Percentiles rank a stretch among this genome's conserved stretches.
phyloP scores from a whole-genome alignment of 2,329 filamentous ascomycete genomes.

The Fusarium multiceps region DNA sequence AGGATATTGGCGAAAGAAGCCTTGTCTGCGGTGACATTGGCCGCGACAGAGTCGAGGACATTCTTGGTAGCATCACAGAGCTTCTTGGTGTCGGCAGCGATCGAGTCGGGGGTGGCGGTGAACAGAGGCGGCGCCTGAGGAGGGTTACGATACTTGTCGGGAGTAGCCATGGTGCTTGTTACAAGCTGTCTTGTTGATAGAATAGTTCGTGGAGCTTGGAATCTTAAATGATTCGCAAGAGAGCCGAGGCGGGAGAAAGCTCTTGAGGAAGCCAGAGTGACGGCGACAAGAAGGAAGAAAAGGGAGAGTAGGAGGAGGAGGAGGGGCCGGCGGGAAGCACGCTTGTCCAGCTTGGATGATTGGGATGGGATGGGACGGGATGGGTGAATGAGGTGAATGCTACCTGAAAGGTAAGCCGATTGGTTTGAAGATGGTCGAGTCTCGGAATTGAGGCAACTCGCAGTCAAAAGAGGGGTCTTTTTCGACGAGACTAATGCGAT shows the following conservation, averaged over 20 bases:
- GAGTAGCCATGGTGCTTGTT: slow-evolving; percentile 70
- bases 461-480: slow-evolving; percentile 39
- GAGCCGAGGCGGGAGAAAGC: slow-evolving; percentile 68
- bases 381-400: slow-evolving; percentile 7
- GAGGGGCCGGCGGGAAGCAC: slow-evolving; percentile 44
- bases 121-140: slow-evolving; percentile 84
- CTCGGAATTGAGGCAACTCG: slow-evolving; percentile 13
- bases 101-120: slow-evolving; percentile 75
- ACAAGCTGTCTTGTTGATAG: slow-evolving; percentile 51
- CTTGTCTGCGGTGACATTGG: slow-evolving; percentile 64
- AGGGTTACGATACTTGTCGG: slow-evolving; percentile 75
- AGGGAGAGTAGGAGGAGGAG: slow-evolving; percentile 58
- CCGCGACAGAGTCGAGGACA: slow-evolving; percentile 74
- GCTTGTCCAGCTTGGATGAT: slow-evolving; percentile 47
- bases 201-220: slow-evolving; percentile 49
- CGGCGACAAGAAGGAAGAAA: slow-evolving; percentile 67
- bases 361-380: neutral
- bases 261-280: slow-evolving; percentile 76
- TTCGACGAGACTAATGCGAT: slow-evolving; percentile 8
- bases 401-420: slow-evolving; percentile 36
- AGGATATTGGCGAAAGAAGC: slow-evolving; percentile 67
- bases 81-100: slow-evolving; percentile 74
- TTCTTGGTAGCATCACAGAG: slow-evolving; percentile 72
- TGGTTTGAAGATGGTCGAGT: slow-evolving; percentile 22
- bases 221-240: slow-evolving; percentile 66